Conservation (phyloP, 2,329 filamentous ascomycete species). For the Ophiostoma populinum region DNA sequence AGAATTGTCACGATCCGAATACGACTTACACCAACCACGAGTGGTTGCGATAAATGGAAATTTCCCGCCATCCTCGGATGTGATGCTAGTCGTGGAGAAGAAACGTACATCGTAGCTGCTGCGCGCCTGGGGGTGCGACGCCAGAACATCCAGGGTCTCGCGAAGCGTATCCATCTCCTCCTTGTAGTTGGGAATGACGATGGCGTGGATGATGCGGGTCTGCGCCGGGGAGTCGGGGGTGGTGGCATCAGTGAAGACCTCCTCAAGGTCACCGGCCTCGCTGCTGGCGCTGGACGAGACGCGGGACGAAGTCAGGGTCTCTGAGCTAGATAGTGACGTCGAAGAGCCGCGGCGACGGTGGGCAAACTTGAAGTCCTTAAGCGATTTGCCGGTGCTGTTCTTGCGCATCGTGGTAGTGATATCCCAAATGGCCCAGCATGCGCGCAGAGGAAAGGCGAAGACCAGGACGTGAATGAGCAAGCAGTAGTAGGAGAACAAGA, state of each 20-base stretch:
- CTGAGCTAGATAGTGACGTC: constrained; percentile 37
- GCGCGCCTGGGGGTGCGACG: constrained; percentile 45
- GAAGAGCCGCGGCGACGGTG: constrained; percentile 33
- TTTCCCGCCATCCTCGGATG: too few relatives aligned
- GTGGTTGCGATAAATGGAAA: too few relatives aligned
- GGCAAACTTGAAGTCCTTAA: constrained; percentile 29
- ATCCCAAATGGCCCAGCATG: constrained; percentile 42
- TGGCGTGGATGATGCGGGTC: constrained; percentile 42
- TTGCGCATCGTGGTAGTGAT: constrained; percentile 34
- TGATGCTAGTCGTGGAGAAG: too few relatives aligned
- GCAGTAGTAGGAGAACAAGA: constrained; percentile 45
- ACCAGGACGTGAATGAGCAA: constrained; percentile 48
- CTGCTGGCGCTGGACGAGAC: constrained; percentile 30
- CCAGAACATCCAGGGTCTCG: constrained; percentile 51
- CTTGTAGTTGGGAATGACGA: constrained; percentile 59
- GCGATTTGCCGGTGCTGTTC: constrained; percentile 25
- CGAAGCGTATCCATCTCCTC: constrained; percentile 51
- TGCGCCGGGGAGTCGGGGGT: constrained; percentile 24
- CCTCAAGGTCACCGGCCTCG: constrained; percentile 33
- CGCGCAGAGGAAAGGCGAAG: constrained; percentile 43
- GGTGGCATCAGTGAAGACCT: constrained; percentile 17
- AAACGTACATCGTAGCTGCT: constrained; percentile 52
- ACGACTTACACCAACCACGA: too few relatives aligned
- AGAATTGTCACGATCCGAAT: neutral
- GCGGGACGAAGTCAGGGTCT: constrained; percentile 32